phyloP scores from a whole-genome alignment of 2,329 filamentous ascomycete genomes.

The Chaetomium olivaceum region DNA sequence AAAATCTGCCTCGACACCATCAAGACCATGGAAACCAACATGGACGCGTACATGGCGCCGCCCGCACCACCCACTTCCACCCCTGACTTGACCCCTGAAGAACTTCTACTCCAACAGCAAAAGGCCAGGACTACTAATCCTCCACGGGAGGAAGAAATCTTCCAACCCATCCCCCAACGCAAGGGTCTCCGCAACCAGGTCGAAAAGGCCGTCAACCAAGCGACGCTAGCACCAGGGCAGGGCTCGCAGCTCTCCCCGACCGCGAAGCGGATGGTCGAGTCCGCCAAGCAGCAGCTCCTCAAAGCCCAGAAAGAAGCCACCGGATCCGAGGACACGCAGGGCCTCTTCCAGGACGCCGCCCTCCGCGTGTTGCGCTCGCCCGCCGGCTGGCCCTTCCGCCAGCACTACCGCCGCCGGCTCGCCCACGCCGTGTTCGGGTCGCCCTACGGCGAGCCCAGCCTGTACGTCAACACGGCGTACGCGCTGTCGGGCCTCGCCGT shows the following conservation, averaged over 20 bases:
- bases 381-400: slow-evolving; percentile 68
- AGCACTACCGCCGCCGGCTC: slow-evolving; percentile 66
- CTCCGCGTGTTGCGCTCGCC: slow-evolving; percentile 51
- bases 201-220: slow-evolving; percentile 48
- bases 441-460: slow-evolving; percentile 68
- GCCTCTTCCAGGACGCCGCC: slow-evolving; percentile 51
- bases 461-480: slow-evolving; percentile 71
- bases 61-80: slow-evolving; percentile 37
- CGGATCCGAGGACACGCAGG: slow-evolving; percentile 50
- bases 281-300: slow-evolving; percentile 51
- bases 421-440: slow-evolving; percentile 69
- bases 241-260: slow-evolving; percentile 53
- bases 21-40: slow-evolving; percentile 64
- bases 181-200: slow-evolving; percentile 45
- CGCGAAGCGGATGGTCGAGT: slow-evolving; percentile 51
- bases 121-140: slow-evolving; percentile 44
- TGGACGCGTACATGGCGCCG: slow-evolving; percentile 57
- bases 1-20: slow-evolving; percentile 69
- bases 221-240: slow-evolving; percentile 50
- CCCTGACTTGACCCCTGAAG: slow-evolving; percentile 31
- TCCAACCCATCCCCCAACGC: slow-evolving; percentile 42
- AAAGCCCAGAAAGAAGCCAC: slow-evolving; percentile 58
- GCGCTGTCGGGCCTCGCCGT: slow-evolving; percentile 69
- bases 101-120: slow-evolving; percentile 35
- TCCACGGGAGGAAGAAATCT: slow-evolving; percentile 49